Base-by-base conservation (phyloP, 352 stramenopile genomes). In the Globisporangium solare region DNA sequence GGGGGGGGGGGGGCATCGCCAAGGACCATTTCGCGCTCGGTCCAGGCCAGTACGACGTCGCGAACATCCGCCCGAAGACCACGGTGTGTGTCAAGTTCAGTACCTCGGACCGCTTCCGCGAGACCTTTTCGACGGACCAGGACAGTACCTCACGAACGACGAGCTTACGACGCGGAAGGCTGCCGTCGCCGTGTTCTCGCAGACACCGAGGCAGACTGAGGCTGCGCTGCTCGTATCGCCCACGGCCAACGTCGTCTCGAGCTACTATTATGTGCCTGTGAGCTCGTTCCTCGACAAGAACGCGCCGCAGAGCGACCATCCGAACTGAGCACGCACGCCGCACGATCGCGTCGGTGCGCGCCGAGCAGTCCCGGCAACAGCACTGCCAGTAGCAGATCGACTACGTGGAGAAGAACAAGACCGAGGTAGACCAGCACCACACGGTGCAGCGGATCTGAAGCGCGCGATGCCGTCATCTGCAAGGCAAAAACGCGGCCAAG, bases 41-140 rank as follows among this genome's bases (percentile, higher is more conserved):
- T 1, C 77, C 77, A 13, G 74, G 77, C 0, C 77, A 88, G 56
- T 88, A 88, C 58, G 69, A 88, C 37, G 54, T 78, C 18, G 24
- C 47, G 2, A 67, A 64, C 1, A 58, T 66, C 27, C 66, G 58
- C 11, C 59, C 56, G 14, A 58, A 57, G 22, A 71, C 62, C 17
- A 64, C 62, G 6, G 63, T 57, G 1, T 70, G 66, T 14, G 62
- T 76, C 31, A 86, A 86, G 53, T 88, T 88, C 65, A 86, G 73
- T 49, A 71, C 74, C 0, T 79, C 73, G 11, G 77, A 88, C 51
- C 56, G 77, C 2, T 88, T 88, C 56, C 72, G 67, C 52, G 77
- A 86, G 27, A 57, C 74, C 40, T 73, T 71, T 56, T 65, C 57
- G 8, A 75, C 64, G 0, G 67, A 68, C 74, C 77, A 4, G 77